Evolutionary conservation across 2,329 filamentous ascomycete genomes (phyloP), one percentile per base, ranked within the genome.

Genomic region (Monosporascus cannonballus): DNA sequence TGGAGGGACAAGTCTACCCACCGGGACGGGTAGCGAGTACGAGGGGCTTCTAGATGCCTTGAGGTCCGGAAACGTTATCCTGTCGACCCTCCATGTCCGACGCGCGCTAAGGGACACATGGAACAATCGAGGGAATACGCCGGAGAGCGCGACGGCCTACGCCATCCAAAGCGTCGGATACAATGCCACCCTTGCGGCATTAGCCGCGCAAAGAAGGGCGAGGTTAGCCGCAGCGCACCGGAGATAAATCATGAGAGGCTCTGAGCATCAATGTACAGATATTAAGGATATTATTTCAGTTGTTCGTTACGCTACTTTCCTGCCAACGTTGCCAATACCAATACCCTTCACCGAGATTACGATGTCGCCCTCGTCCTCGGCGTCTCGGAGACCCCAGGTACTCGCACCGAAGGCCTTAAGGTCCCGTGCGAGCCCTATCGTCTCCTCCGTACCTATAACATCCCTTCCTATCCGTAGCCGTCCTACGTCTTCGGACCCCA

Each of bases 401-500:
- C 87, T 91, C 44, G 89, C 88, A 30, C 93, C 93, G 71, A 97
- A 96, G n/a, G 81, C 85, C 67, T 84, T 87, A 61, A 96, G 71
- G 68, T 99, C 94, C 63, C 94, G 80, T 11, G 89, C 92, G 51
- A 96, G 73, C 48, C 84, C 83, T 52, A 99, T 80, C 50, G 90
- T 76, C 54, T 90, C 86, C 67, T 96, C 90, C 3, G 85, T 87
- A 0, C 85, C 92, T 46, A 97, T 72, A 1, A 96, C 84, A 47
- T 93, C 88, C 62, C 84, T 85, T 34, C 92, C 90, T 54, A 99
- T 68, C 57, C 89, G 83, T 59, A 99, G 70, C 54, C 94, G 81
- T 4, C 94, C 94, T 15, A 99, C 91, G 69, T 99, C 94, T 68
- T 97, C 94, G 1, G 88, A 90, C 0, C 94, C 94, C 94, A 99